Percentiles rank a stretch among this genome's conserved stretches.
Evolutionary conservation across 1,284 basidiomycete genomes (phyloP).

Genomic region (Hypsizygus ulmarius): DNA sequence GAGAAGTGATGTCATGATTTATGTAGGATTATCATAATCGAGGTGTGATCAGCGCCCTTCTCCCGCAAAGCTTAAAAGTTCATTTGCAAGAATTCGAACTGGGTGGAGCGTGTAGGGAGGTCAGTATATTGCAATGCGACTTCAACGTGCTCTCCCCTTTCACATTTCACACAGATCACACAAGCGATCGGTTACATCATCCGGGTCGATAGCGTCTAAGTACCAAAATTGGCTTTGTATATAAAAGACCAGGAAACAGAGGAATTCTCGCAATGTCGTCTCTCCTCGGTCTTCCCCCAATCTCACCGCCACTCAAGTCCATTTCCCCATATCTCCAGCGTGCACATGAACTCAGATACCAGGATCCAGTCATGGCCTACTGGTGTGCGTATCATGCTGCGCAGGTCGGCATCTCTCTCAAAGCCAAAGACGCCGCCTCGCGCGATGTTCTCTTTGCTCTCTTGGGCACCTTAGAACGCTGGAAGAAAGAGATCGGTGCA

Average conservation of each 20-base stretch:
- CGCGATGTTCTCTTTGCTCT: conserved; percentile 74
- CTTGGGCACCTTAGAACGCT: conserved; percentile 76
- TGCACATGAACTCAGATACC: conserved; percentile 78
- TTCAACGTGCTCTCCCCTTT: neutral
- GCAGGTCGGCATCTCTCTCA: conserved; percentile 77
- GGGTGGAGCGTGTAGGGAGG: no score
- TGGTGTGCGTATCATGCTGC: conserved; percentile 97
- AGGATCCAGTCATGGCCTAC: conserved; percentile 88
- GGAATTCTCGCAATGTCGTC: conserved; percentile 24
- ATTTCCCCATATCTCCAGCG: conserved; percentile 84
- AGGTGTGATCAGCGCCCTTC: no score
- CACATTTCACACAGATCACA: neutral
- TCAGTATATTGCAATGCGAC: neutral
- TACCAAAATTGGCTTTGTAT: neutral
- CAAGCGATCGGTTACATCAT: conserved; percentile 12
- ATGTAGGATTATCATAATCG: no score
- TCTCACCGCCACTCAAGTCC: conserved; percentile 59
- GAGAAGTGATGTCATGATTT: neutral
- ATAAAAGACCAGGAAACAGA: conserved; percentile 1
- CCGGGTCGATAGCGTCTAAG: neutral
- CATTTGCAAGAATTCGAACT: no score
- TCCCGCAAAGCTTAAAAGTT: no score
- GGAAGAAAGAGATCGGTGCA: conserved; percentile 73
- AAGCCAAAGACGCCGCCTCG: conserved; percentile 57
- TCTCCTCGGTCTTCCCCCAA: conserved; percentile 51